A percentile compares a stretch with the other conserved stretches of the same genome.
Conservation (phyloP, 306 rosid genomes). For the Gillenia trifoliata region DNA sequence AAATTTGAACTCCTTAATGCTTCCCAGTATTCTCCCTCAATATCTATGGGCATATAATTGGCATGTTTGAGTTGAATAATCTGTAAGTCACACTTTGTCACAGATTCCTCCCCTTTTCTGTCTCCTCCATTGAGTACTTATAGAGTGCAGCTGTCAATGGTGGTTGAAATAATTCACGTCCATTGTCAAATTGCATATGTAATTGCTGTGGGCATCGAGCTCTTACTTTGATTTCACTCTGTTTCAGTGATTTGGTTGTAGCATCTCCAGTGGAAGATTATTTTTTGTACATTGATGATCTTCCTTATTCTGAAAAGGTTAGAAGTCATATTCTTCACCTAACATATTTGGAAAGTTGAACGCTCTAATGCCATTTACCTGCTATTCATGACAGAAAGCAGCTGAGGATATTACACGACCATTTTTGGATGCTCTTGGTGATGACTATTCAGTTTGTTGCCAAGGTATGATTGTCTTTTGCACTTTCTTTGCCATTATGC, state of each 20-base stretch:
- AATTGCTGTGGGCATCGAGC: neutral
- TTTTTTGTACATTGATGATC: slow-evolving; percentile 73
- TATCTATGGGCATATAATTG: slow-evolving; percentile 84
- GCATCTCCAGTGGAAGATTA: slow-evolving; percentile 96
- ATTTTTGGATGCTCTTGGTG: slow-evolving; percentile 79
- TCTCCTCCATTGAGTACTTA: slow-evolving; percentile 11
- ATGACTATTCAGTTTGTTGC: slow-evolving; percentile 78
- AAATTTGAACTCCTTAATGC: slow-evolving; percentile 49
- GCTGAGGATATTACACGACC: slow-evolving; percentile 71
- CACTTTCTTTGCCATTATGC: slow-evolving; percentile 4
- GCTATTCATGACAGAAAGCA: slow-evolving; percentile 54
- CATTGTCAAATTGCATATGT: neutral
- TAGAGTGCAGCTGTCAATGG: slow-evolving; percentile 11
- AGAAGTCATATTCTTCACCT: slow-evolving; percentile 20
- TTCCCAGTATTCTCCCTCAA: slow-evolving; percentile 83
- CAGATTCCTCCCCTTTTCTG: slow-evolving; percentile 2
- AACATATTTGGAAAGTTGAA: slow-evolving; percentile 3
- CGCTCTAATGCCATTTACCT: slow-evolving; percentile 3
- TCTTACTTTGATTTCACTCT: slow-evolving; percentile 16
- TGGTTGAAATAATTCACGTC: neutral
- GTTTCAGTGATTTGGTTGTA: slow-evolving; percentile 87
- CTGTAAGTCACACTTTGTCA: slow-evolving; percentile 50
- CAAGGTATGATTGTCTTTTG: slow-evolving; percentile 50
- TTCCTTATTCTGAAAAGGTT: slow-evolving; percentile 62
- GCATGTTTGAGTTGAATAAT: slow-evolving; percentile 97